Evolutionary conservation across 257 asterid genomes (phyloP).

Genomic region (Thymus quinquecostatus): DNA sequence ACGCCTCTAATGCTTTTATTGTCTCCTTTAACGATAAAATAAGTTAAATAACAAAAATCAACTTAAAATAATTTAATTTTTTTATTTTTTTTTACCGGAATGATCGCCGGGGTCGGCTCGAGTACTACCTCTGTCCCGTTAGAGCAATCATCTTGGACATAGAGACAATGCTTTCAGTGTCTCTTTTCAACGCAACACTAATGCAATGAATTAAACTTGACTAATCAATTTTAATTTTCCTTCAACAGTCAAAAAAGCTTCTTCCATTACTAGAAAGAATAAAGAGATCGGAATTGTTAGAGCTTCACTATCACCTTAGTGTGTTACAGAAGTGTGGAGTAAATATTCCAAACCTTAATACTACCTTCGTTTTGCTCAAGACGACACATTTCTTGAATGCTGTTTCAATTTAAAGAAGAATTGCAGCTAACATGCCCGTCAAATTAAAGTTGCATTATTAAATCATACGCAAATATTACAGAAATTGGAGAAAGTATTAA

Average conservation of each 20-base stretch:
- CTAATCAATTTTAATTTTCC: background rate
- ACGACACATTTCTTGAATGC: too few species aligned
- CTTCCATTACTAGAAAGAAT: background rate
- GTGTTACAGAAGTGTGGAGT: background rate
- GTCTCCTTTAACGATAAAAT: too few species aligned
- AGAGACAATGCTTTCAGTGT: background rate
- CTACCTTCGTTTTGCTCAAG: too few species aligned
- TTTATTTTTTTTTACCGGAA: too few species aligned
- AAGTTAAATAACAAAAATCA: too few species aligned
- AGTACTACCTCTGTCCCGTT: too few species aligned
- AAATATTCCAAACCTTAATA: background rate
- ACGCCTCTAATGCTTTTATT: too few species aligned
- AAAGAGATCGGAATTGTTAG: background rate
- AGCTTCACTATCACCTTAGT: background rate
- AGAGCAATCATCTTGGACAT: background rate
- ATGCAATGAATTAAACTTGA: background rate
- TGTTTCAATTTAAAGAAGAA: background rate
- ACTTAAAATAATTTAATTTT: too few species aligned
- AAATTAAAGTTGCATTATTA: slow-evolving; percentile 25
- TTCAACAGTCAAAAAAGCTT: slow-evolving; percentile 13
- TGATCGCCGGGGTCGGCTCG: too few species aligned
- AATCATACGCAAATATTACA: background rate
- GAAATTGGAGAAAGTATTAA: background rate
- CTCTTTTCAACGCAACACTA: background rate
- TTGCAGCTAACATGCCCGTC: slow-evolving; percentile 1